Evolutionary conservation across 2,329 filamentous ascomycete species (phyloP).

Genomic region (Grosmannia clavigera): DNA sequence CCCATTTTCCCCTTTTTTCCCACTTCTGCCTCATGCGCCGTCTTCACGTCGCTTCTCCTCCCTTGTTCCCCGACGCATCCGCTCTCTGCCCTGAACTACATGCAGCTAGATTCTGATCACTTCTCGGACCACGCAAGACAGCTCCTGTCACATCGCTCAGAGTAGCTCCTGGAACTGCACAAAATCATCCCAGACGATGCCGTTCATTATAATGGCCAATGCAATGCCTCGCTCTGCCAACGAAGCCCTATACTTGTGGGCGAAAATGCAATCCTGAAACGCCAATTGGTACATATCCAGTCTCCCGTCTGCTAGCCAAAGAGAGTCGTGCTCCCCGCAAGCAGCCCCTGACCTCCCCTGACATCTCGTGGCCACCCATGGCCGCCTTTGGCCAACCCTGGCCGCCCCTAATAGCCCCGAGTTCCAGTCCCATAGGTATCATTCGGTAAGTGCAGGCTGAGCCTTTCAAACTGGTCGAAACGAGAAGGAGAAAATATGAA

Average conservation of each 20-base stretch:
- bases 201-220: neutral
- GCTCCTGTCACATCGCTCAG: neutral
- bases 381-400: neutral
- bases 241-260: neutral
- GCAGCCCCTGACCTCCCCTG: neutral
- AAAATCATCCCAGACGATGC: neutral
- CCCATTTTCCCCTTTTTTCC: neutral
- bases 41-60: neutral
- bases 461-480: conserved; percentile 2
- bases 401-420: neutral
- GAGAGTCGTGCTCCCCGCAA: neutral
- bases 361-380: neutral
- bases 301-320: neutral
- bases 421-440: conserved; percentile 7
- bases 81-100: neutral
- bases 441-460: conserved; percentile 4
- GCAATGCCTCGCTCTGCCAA: neutral
- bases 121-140: neutral
- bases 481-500: neutral
- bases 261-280: neutral
- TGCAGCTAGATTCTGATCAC: neutral
- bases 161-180: neutral
- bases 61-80: too few relatives aligned
- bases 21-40: neutral
- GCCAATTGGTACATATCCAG: neutral